Evolutionary conservation across 2,329 filamentous ascomycete genomes (phyloP).

Genomic region (Chaetomiaceae sp.): DNA sequence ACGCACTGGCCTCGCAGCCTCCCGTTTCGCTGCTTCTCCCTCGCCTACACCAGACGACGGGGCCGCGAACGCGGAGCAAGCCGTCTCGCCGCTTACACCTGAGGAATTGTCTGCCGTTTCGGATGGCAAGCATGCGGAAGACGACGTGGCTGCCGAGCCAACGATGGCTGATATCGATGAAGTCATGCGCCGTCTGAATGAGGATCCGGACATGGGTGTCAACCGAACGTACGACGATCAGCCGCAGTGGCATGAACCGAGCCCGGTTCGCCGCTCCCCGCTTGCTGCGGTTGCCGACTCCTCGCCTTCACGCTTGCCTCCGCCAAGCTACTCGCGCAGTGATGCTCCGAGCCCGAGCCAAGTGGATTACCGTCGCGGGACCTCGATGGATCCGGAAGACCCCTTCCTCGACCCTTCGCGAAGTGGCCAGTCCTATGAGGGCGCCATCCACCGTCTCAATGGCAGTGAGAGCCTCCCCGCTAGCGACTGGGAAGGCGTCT

Average conservation of each 20-base stretch:
- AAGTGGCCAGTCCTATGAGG: constrained; percentile 47
- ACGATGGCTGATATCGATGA: constrained; percentile 86
- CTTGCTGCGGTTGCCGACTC: constrained; percentile 34
- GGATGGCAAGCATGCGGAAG: constrained; percentile 14
- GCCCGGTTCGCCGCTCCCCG: constrained; percentile 36
- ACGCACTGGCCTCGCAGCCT: constrained; percentile 40
- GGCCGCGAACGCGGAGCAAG: constrained; percentile 11
- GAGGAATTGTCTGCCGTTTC: constrained; percentile 30
- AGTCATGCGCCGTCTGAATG: constrained; percentile 81
- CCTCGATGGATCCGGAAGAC: constrained; percentile 46
- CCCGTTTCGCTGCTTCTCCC: constrained; percentile 39
- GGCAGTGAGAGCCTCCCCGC: constrained; percentile 60
- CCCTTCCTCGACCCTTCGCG: constrained; percentile 53
- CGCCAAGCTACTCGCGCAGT: constrained; percentile 50
- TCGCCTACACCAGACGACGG: constrained; percentile 21
- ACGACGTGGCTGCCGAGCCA: constrained; percentile 26
- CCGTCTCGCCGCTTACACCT: constrained; percentile 26
- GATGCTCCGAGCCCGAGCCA: constrained; percentile 72
- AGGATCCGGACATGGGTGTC: constrained; percentile 69
- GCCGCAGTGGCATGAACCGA: constrained; percentile 45
- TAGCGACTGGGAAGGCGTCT: constrained; percentile 89
- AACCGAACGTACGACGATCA: constrained; percentile 52
- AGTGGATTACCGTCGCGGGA: constrained; percentile 28
- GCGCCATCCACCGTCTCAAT: constrained; percentile 60
- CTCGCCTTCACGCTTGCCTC: constrained; percentile 51